A percentile compares a stretch with the other conserved stretches of the same genome.
Conservation (phyloP, 768 basidiomycete species). For the Amanita polypyramis region DNA sequence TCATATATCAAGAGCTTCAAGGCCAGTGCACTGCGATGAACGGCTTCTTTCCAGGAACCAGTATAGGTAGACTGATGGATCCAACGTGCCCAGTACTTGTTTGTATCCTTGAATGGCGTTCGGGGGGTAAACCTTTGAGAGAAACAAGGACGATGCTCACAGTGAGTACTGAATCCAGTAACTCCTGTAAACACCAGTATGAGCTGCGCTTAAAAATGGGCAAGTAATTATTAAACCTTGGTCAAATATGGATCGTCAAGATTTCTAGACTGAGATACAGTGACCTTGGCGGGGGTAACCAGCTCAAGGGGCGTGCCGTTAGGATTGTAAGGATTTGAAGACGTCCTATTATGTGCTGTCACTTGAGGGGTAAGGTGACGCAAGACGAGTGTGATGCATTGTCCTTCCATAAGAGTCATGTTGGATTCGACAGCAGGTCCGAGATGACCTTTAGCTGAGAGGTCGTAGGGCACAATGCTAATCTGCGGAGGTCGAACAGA, state of each 20-base stretch:
- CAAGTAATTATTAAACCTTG: conserved; percentile 24
- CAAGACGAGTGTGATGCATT: conserved; percentile 83
- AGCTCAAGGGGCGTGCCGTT: neutral
- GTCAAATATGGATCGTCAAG: conserved; percentile 66
- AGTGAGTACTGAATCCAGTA: conserved; percentile 45
- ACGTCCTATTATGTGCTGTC: neutral
- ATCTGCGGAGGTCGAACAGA: conserved; percentile 42
- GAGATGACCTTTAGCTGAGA: conserved; percentile 62
- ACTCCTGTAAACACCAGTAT: conserved; percentile 24
- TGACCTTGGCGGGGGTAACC: neutral
- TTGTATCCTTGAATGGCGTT: conserved; percentile 39
- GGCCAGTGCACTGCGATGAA: conserved; percentile 87
- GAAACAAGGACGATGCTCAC: conserved; percentile 24
- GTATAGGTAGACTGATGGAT: conserved; percentile 81
- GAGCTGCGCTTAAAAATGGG: neutral
- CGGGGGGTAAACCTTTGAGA: neutral
- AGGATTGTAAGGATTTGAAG: neutral
- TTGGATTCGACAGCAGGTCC: conserved; percentile 53
- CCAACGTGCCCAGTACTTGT: conserved; percentile 83
- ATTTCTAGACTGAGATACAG: conserved; percentile 31
- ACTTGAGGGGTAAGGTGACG: conserved; percentile 43
- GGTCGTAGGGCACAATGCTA: conserved; percentile 49
- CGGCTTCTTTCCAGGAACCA: conserved; percentile 93
- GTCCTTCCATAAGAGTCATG: conserved; percentile 69
- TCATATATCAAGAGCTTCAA: conserved; percentile 90